Percentiles rank a stretch among this genome's conserved stretches.
Evolutionary conservation across 495 filamentous ascomycete species (phyloP).

Genomic region (Penicilliopsis zonata): DNA sequence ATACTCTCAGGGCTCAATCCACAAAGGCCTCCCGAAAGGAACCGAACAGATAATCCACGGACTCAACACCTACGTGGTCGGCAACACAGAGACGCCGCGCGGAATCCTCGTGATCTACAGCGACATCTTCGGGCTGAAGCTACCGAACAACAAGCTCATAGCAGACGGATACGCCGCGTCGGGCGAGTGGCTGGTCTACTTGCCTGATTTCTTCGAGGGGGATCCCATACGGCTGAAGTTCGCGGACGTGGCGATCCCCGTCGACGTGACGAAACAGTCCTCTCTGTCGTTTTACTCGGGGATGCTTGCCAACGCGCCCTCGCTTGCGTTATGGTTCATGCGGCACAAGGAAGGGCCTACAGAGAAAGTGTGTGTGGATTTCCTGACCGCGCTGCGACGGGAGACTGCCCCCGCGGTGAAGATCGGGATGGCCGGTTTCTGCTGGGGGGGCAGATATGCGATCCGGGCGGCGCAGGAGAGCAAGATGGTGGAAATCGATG

Average conservation of each 20-base stretch:
- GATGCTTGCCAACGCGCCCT: conserved; percentile 14
- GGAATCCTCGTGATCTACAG: conserved; percentile 26
- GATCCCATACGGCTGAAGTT: conserved; percentile 23
- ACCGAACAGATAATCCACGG: conserved; percentile 24
- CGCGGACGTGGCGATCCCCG: conserved; percentile 25
- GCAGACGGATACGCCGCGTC: conserved; percentile 31
- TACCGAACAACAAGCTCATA: conserved; percentile 29
- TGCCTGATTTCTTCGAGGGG: conserved; percentile 29
- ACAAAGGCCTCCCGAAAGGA: conserved; percentile 23
- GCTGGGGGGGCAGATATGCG: conserved; percentile 31
- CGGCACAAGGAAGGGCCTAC: conserved; percentile 20
- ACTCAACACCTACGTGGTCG: conserved; percentile 25
- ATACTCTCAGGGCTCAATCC: conserved; percentile 20
- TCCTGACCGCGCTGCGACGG: conserved; percentile 11
- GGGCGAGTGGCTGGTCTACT: conserved; percentile 26
- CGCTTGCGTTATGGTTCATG: conserved; percentile 21
- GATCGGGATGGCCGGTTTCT: conserved; percentile 30
- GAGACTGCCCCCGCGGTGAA: conserved; percentile 16
- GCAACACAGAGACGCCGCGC: conserved; percentile 22
- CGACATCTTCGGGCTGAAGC: conserved; percentile 26
- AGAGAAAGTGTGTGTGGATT: conserved; percentile 21
- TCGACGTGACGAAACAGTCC: conserved; percentile 26
- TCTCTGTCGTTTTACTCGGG: conserved; percentile 22
- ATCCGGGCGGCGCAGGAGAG: conserved; percentile 15
- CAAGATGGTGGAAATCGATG: conserved; percentile 22